Conservation (phyloP, 1,284 basidiomycete genomes). For the Leccinum fuscescens region DNA sequence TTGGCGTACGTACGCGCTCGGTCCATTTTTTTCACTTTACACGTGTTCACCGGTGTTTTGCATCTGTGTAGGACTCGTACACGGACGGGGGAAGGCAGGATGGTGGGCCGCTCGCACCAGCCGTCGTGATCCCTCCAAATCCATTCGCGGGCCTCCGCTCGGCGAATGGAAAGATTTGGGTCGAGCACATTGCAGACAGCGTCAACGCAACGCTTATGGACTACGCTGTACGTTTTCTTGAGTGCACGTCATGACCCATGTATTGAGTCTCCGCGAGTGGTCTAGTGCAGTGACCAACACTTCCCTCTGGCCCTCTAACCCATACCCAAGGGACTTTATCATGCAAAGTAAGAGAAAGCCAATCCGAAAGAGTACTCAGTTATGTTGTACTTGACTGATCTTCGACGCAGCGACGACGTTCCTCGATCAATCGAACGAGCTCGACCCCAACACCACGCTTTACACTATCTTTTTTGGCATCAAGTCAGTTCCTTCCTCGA, state of each 20-base stretch:
- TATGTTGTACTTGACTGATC: not conserved
- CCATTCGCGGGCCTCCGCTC: slow-evolving; percentile 37
- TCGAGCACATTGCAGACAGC: slow-evolving; percentile 29
- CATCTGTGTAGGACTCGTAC: slow-evolving; percentile 29
- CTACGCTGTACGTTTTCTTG: slow-evolving; percentile 22
- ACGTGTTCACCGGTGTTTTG: not conserved
- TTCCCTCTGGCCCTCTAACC: slow-evolving; percentile 38
- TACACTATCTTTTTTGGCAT: slow-evolving; percentile 41
- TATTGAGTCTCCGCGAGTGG: slow-evolving; percentile 20
- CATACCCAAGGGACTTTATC: slow-evolving; percentile 35
- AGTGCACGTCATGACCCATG: not conserved
- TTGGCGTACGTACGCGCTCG: slow-evolving; percentile 38
- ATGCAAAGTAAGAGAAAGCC: slow-evolving; percentile 29
- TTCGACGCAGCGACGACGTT: slow-evolving; percentile 23
- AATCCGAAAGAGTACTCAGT: not conserved
- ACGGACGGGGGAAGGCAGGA: slow-evolving; percentile 38
- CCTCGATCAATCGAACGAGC: slow-evolving; percentile 24
- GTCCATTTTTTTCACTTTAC: not conserved
- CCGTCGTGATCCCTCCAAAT: slow-evolving; percentile 31
- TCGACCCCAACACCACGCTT: slow-evolving; percentile 32
- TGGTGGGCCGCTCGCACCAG: slow-evolving; percentile 32
- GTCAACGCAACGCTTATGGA: slow-evolving; percentile 26
- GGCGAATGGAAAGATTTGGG: slow-evolving; percentile 37
- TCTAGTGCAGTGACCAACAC: slow-evolving; percentile 38
- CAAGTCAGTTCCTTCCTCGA: slow-evolving; percentile 27